Base-by-base conservation (phyloP, 352 stramenopile species). In the Pythium oligandrum region DNA sequence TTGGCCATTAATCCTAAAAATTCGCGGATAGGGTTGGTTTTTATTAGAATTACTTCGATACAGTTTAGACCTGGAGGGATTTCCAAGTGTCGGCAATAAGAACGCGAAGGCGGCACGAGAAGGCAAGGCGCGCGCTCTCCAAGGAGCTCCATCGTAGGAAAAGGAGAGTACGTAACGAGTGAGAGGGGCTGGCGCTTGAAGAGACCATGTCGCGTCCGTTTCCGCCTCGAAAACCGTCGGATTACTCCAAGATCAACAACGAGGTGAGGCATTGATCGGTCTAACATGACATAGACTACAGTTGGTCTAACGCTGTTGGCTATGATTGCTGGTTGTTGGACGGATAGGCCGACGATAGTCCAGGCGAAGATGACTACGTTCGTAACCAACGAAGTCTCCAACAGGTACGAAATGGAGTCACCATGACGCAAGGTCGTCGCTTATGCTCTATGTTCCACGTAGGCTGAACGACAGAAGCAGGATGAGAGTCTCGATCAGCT, bases 401-500 rank as follows among this genome's bases (percentile, higher is more conserved):
- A 50, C 77, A 90, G 44, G 63, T 72, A 42, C 26, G 61, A 39
- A 3, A n/a, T 37, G 17, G 9, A 48, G 9, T 48, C 43, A 31
- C 43, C 17, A 37, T 31, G 49, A 8, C 40, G 42, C 6, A 33
- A 8, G 26, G 17, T 40, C 12, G 42, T 53, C 26, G 32, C 45
- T 44, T 4, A 52, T 40, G 7, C 4, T 10, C 36, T 17, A 31
- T 42, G 12, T 2, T 48, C n/a, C 39, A 17, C 32, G 43, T 31
- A 80, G 66, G 12, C 80, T 17, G 83, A 93, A 57, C 80, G 80
- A 31, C 71, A 90, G 52, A 91, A 90, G 64, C 83, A 93, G 53
- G 83, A 93, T 47, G 83, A 93, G 57, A 90, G 67, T 60, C 58
- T 93, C 38, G 83, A 90, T 48, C 66, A 90, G 57, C 66, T 93